phyloP scores from a whole-genome alignment of 2,329 filamentous ascomycete species.

The Sclerotinia subarctica region DNA sequence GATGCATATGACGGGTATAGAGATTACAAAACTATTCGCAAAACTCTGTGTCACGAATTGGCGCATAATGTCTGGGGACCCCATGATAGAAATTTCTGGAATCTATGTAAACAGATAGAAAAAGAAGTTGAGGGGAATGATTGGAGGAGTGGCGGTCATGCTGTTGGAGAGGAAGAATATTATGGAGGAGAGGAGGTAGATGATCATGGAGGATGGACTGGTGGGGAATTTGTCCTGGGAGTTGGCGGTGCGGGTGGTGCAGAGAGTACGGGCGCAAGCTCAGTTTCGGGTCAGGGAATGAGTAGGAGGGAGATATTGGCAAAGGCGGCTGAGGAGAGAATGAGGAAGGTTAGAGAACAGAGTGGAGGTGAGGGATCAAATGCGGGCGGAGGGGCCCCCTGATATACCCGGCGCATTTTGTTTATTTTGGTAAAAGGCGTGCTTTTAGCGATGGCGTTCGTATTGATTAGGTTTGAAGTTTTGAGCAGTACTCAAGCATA shows the following conservation, averaged over 20 bases:
- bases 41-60: slow-evolving; percentile 91
- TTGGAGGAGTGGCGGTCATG: slow-evolving; percentile 69
- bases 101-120: slow-evolving; percentile 82
- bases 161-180: slow-evolving; percentile 58
- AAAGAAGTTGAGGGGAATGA: slow-evolving; percentile 77
- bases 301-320: slow-evolving; percentile 73
- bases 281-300: slow-evolving; percentile 43
- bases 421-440: not conserved
- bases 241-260: slow-evolving; percentile 46
- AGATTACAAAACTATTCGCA: slow-evolving; percentile 86
- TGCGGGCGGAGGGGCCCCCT: slow-evolving; percentile 1
- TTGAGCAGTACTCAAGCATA: not conserved
- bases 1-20: slow-evolving; percentile 92
- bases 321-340: slow-evolving; percentile 63
- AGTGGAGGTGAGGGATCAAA: not conserved
- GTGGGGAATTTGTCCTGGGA: slow-evolving; percentile 74
- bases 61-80: slow-evolving; percentile 85
- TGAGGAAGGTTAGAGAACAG: slow-evolving; percentile 35
- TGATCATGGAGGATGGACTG: slow-evolving; percentile 74
- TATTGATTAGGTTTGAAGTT: not conserved
- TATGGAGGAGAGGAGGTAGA: slow-evolving; percentile 50
- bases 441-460: slow-evolving; percentile 5
- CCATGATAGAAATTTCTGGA: slow-evolving; percentile 88
- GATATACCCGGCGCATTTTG: not conserved
- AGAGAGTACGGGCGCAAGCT: slow-evolving; percentile 36